Evolutionary conservation across 108 stramenopile species (phyloP).

Genomic region (Nannochloropsis salina): DNA sequence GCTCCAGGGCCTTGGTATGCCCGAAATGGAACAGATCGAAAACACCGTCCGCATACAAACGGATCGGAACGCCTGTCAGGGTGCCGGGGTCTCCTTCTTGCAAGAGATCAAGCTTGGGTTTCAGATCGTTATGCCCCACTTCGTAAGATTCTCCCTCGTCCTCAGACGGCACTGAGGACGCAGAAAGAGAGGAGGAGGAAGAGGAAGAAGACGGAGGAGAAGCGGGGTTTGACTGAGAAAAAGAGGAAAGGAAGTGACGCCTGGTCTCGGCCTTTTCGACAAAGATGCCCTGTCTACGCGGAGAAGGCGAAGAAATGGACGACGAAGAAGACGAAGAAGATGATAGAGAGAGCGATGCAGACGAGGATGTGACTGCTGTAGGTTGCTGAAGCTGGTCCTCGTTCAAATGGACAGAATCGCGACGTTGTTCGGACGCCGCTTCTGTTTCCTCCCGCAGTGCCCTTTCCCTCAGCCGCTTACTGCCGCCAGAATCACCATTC

Average conservation of each 20-base stretch:
- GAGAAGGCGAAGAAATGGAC: background rate
- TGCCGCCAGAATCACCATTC: background rate
- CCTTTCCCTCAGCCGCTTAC: background rate
- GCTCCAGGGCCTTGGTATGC: constrained; percentile 39
- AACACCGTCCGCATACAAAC: constrained; percentile 43
- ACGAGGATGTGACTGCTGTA: background rate
- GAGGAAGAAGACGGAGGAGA: background rate
- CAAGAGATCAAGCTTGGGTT: constrained; percentile 15
- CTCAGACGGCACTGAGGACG: background rate
- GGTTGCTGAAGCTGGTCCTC: background rate
- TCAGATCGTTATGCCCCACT: background rate
- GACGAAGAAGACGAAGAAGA: background rate
- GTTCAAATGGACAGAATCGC: background rate
- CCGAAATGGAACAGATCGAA: constrained; percentile 46
- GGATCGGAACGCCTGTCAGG: constrained; percentile 29
- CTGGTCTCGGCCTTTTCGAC: background rate
- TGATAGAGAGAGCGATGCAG: background rate
- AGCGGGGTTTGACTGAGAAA: background rate
- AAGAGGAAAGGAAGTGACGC: constrained; percentile 13
- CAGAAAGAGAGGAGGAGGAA: background rate
- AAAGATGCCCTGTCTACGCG: background rate
- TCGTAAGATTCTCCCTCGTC: background rate
- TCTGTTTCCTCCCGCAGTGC: background rate
- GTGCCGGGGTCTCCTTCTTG: constrained; percentile 34
- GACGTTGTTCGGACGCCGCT: background rate